Base-by-base conservation (phyloP, 139 green algal genomes). In the Chlamydomonas sp. region DNA sequence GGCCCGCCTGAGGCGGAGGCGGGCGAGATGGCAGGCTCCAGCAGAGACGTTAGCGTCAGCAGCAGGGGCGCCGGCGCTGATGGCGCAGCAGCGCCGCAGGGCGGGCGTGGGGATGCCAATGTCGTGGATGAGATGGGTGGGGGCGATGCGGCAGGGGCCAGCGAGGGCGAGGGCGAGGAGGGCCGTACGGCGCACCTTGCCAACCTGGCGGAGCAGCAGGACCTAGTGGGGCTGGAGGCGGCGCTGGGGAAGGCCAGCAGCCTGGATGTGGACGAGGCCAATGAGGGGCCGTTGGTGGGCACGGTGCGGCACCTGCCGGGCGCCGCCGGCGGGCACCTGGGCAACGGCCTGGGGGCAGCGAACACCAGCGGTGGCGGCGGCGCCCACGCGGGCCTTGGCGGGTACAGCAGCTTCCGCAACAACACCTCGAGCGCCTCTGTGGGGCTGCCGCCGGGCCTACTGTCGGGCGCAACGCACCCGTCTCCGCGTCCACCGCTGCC, bases 191-290 rank as follows among this genome's bases (percentile, higher is more conserved):
- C 85, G 49, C 94, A 97, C 90, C 92, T 98, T 79, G 95, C 95
- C 0, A 90, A 88, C 9, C 90, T 99, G 60, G 96, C 96, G 15
- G 96, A 98, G 86, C 92, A 96, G 83, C 85, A 85, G 0, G 95
- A 98, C 83, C 85, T 95, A 73, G 86, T 81, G 5, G 92, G 92
- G 10, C 74, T 95, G 20, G 91, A 95, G 78, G 90, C 90, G 58
- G 91, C 87, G 58, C 75, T 94, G 0, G 88, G 88, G 75, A 81
- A 80, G 57, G 63, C 14, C 3, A 49, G 63, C 5, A 49, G n/a
- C 20, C n/a, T 79, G 72, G 82, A 86, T 1, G 77, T 83, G 60
- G 71, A 71, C 4, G 60, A 63, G 16, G 82, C 79, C 61, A 71
- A 86, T 18, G 68, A 67, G 78, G 80, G 66, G 60, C 79, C 62